phyloP scores from a whole-genome alignment of 345 rosid species.

The Arabidopsis thaliana region TAIR10.1 NC_003076.8:8741001-8741500 shows the following conservation, averaged over 20 bases:
- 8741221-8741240: conserved; percentile 70
- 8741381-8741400: conserved; percentile 96
- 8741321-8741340: conserved; percentile 97
- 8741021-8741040: conserved; percentile 96
- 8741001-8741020: conserved; percentile 98
- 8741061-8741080: conserved; percentile 90
- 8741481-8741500: conserved; percentile 98
- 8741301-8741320: conserved; percentile 98
- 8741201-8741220: conserved; percentile 81
- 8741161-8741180: conserved; percentile 93
- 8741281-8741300: conserved; percentile 91
- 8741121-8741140: conserved; percentile 97
- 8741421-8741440: conserved; percentile 92
- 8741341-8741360: conserved; percentile 86
- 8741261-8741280: conserved; percentile 91
- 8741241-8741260: conserved; percentile 88
- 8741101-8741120: conserved; percentile 89
- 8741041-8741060: conserved; percentile 93
- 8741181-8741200: conserved; percentile 83
- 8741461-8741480: conserved; percentile 88
- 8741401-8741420: conserved; percentile 98
- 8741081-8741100: conserved; percentile 88
- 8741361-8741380: conserved; percentile 93
- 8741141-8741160: conserved; percentile 96
- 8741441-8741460: conserved; percentile 93